Evolutionary conservation across 805 yeast species (phyloP).

Genomic region (Maudiozyma saulgeensis): DNA sequence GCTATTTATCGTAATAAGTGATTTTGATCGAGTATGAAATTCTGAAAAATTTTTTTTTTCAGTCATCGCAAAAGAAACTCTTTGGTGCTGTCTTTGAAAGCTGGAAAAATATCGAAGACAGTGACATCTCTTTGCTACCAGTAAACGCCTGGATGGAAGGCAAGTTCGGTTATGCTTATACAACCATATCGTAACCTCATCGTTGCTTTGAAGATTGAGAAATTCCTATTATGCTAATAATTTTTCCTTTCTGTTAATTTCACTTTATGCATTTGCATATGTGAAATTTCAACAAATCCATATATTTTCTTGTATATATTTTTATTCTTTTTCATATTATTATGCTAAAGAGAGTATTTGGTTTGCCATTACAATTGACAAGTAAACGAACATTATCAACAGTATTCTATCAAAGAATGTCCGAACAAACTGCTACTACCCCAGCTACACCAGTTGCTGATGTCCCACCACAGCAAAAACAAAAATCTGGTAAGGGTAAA

Average conservation of each 20-base stretch:
- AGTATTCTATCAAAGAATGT: constrained; percentile 6
- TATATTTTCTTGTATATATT: neutral
- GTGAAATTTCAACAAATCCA: neutral
- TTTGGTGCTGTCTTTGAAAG: no score
- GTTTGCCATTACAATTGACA: neutral
- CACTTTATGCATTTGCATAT: neutral
- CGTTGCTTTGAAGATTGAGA: no score
- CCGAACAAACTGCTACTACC: constrained; percentile 12
- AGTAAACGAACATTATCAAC: neutral
- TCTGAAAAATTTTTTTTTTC: neutral
- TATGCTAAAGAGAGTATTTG: constrained; percentile 4
- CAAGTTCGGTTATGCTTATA: no score
- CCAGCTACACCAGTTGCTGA: constrained; percentile 4
- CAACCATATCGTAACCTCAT: no score
- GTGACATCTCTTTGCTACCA: no score
- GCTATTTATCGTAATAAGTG: no score
- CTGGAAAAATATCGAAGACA: no score
- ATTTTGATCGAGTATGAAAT: neutral
- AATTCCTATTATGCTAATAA: no score
- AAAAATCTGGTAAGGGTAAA: constrained; percentile 16
- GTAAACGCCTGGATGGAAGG: no score
- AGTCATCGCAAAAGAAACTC: neutral
- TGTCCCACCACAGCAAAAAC: constrained; percentile 2
- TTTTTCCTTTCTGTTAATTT: neutral
- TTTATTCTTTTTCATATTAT: neutral